Evolutionary conservation across 2,329 filamentous ascomycete genomes (phyloP), one percentile per base, ranked within the genome.

Genomic region (Hypoxylon sp.): DNA sequence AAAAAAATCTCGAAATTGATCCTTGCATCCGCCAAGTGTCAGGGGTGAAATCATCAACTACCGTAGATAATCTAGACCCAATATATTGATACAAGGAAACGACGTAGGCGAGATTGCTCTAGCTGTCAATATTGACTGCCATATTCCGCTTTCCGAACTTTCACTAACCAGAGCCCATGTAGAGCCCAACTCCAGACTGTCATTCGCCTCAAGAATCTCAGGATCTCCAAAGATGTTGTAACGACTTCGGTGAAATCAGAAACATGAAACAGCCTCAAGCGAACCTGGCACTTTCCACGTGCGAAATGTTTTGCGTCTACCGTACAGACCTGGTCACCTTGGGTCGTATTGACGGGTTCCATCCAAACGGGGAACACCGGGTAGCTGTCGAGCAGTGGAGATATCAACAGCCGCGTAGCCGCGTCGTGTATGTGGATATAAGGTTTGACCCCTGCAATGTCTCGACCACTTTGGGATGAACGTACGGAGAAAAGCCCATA

Each of bases 281-380:
- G n/a, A 54, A 25, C 25, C 25, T 43, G 51, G 37, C 27, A 30
- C 39, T 43, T 53, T 54, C 23, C 51, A 25, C 27, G 25, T 54
- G 39, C 3, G 25, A 43, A 19, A 8, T 21, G 9, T n/a, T 14
- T 43, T 16, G 25, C 50, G 50, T n/a, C 16, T 41, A 30, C 25
- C 27, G 11, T 45, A 25, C 9, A 54, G 37, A 32, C 12, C 39
- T 19, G 11, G 16, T 43, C 21, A 41, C 30, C 12, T 54, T 21
- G 41, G 30, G 27, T 39, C 21, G 21, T 47, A 29, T 9, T 16
- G 52, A 7, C 8, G 11, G 14, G 30, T 5, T n/a, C 21, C 21
- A 19, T 32, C 21, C 37, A 45, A n/a, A 54, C 39, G 27, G 43
- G 25, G 39, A 54, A 23, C 11, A 19, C 25, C 25, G 29, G 37